Percentiles rank a stretch among this genome's conserved stretches.
phyloP scores from a whole-genome alignment of 1,284 basidiomycete genomes.

The Heterobasidion irregulare region DNA sequence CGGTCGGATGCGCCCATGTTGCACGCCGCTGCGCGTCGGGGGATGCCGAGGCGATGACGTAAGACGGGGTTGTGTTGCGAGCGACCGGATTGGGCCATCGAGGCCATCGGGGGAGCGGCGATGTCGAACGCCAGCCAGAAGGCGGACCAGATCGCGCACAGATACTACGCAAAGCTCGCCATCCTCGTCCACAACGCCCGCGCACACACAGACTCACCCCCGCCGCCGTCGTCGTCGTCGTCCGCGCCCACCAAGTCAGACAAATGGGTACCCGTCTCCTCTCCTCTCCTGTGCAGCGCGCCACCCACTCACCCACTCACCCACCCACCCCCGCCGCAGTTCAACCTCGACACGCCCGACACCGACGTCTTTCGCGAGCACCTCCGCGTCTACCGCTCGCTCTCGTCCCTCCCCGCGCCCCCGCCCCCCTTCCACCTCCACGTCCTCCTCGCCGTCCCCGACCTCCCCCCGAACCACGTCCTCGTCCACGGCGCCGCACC shows the following conservation, averaged over 20 bases:
- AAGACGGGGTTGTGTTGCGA: not conserved
- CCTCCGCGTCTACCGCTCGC: conserved; percentile 49
- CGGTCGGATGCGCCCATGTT: no score
- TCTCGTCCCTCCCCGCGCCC: conserved; percentile 37
- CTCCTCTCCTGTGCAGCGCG: not conserved
- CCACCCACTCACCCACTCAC: not conserved
- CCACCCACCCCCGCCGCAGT: no score
- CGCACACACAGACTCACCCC: conserved; percentile 10
- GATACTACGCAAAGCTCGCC: conserved; percentile 71
- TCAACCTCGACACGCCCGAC: conserved; percentile 72
- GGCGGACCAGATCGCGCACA: conserved; percentile 76
- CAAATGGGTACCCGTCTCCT: conserved; percentile 80
- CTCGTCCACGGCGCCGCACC: conserved; percentile 56
- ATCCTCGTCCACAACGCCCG: conserved; percentile 65
- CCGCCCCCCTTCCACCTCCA: conserved; percentile 52
- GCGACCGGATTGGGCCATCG: not conserved
- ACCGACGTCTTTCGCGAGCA: conserved; percentile 58
- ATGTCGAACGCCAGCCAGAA: conserved; percentile 51
- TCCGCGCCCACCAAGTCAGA: conserved; percentile 50
- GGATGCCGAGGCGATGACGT: conserved; percentile 28
- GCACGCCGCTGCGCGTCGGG: no score
- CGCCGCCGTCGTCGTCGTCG: no score
- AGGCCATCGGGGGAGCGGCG: no score
- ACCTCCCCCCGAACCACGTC: conserved; percentile 57
- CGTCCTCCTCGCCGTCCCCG: conserved; percentile 61